Conservation (phyloP, 2,329 filamentous ascomycete genomes). For the Ciborinia camelliae region DNA sequence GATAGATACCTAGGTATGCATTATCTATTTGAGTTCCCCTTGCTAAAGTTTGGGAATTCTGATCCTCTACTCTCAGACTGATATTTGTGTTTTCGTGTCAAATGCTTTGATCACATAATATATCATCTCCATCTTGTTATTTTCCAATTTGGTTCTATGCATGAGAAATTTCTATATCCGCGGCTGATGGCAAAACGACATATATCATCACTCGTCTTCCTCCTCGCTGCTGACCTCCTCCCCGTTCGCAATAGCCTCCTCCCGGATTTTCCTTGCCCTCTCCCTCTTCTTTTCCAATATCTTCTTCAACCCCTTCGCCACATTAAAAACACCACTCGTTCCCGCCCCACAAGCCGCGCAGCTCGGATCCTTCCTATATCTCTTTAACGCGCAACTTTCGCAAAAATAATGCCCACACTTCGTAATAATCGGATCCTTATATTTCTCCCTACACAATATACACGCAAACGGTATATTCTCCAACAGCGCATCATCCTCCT, state of each 20-base stretch:
- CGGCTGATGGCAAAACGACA: background rate
- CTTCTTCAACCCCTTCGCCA: constrained; percentile 77
- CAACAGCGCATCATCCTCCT: constrained; percentile 39
- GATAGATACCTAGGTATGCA: too few species aligned
- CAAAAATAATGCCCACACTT: constrained; percentile 97
- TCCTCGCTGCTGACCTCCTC: constrained; percentile 49
- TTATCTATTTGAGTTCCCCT: too few species aligned
- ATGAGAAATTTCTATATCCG: background rate
- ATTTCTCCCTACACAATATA: constrained; percentile 41
- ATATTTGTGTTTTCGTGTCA: background rate
- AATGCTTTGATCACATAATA: background rate
- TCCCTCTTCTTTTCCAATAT: constrained; percentile 65
- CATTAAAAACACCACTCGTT: constrained; percentile 87
- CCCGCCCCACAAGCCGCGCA: constrained; percentile 83
- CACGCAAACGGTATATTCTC: constrained; percentile 39
- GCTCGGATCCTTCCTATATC: constrained; percentile 81
- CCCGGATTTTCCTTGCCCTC: constrained; percentile 50
- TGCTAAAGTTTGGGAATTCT: too few species aligned
- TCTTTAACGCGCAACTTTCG: constrained; percentile 78
- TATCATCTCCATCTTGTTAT: background rate
- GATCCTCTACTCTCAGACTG: too few species aligned
- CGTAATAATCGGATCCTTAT: constrained; percentile 68
- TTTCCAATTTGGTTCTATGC: background rate
- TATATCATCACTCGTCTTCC: constrained; percentile 33
- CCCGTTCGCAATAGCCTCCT: constrained; percentile 50